Percentiles rank a stretch among this genome's conserved stretches.
phyloP scores from a whole-genome alignment of 2,329 filamentous ascomycete species.

The Fusarium sp. region DNA sequence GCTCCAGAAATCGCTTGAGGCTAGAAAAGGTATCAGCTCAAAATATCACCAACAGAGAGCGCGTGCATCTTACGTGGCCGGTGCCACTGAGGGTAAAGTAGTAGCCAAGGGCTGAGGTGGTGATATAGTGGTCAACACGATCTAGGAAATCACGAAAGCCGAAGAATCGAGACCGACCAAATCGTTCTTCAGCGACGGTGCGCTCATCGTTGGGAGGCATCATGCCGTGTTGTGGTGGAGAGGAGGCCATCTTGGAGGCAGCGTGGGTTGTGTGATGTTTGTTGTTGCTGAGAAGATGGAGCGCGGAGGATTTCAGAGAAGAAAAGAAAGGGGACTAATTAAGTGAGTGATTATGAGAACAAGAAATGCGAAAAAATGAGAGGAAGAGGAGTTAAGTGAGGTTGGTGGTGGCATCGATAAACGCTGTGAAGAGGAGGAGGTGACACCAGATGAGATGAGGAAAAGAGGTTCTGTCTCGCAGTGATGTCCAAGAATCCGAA shows the following conservation, averaged over 20 bases:
- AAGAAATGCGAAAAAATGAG: background rate
- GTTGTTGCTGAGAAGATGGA: background rate
- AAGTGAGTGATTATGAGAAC: background rate
- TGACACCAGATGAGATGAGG: slow-evolving; percentile 31
- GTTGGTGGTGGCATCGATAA: slow-evolving; percentile 20
- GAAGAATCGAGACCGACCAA: slow-evolving; percentile 45
- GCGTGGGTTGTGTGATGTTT: background rate
- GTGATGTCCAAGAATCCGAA: slow-evolving; percentile 1
- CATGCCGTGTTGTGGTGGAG: slow-evolving; percentile 19
- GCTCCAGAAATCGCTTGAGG: slow-evolving; percentile 74
- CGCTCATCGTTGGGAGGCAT: slow-evolving; percentile 8
- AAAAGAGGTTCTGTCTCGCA: background rate
- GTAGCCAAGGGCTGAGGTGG: slow-evolving; percentile 62
- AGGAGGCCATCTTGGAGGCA: slow-evolving; percentile 19
- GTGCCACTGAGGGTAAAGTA: slow-evolving; percentile 75
- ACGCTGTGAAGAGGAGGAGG: slow-evolving; percentile 10
- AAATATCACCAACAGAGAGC: background rate
- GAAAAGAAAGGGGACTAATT: background rate
- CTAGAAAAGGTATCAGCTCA: slow-evolving; percentile 52
- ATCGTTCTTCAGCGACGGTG: background rate
- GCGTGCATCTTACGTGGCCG: slow-evolving; percentile 68
- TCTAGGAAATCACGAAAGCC: slow-evolving; percentile 52
- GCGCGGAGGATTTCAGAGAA: background rate
- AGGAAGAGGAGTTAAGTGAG: slow-evolving; percentile 16
- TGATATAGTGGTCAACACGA: slow-evolving; percentile 50